phyloP scores from a whole-genome alignment of 352 stramenopile species.

The Globisporangium okanoganense region DNA sequence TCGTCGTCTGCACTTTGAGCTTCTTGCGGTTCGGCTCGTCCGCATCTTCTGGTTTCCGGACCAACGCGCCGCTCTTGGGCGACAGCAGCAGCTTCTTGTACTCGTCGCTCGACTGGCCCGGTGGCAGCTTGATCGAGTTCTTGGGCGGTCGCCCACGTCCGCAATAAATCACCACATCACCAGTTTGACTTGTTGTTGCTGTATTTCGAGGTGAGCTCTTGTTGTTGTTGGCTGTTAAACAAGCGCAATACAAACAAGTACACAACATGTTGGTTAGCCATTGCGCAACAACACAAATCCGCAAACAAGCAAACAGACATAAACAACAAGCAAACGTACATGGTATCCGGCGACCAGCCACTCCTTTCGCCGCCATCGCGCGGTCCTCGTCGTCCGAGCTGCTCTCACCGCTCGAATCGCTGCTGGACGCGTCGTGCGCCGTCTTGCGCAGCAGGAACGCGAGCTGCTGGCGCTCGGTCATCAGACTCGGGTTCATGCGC shows the following conservation, averaged over 20 bases:
- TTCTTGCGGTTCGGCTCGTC: not conserved
- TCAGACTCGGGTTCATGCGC: constrained; percentile 51
- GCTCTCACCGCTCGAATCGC: constrained; percentile 22
- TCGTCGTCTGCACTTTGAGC: constrained; percentile 5
- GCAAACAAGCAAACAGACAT: not conserved
- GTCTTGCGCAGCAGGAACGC: constrained; percentile 78
- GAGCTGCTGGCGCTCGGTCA: constrained; percentile 83
- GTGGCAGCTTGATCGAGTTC: constrained; percentile 18
- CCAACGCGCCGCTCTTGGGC: not conserved
- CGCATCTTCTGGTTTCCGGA: not conserved
- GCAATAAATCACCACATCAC: constrained; percentile 12
- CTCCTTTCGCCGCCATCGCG: not conserved
- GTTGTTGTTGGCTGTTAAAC: constrained; percentile 1
- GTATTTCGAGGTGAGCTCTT: constrained; percentile 11
- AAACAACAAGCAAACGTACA: constrained; percentile 1
- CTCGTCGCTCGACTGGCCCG: not conserved
- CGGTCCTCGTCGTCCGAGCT: constrained; percentile 18
- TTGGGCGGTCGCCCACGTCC: constrained; percentile 24
- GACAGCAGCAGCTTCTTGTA: constrained; percentile 9
- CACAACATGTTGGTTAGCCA: not conserved
- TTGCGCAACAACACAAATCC: no score
- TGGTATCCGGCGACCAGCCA: constrained; percentile 5
- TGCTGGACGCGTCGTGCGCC: constrained; percentile 47
- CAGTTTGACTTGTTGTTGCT: not conserved
- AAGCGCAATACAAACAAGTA: not conserved